Evolutionary conservation across 2,329 filamentous ascomycete genomes (phyloP), one percentile per base, ranked within the genome.

Genomic region (Calonectria honghensis): DNA sequence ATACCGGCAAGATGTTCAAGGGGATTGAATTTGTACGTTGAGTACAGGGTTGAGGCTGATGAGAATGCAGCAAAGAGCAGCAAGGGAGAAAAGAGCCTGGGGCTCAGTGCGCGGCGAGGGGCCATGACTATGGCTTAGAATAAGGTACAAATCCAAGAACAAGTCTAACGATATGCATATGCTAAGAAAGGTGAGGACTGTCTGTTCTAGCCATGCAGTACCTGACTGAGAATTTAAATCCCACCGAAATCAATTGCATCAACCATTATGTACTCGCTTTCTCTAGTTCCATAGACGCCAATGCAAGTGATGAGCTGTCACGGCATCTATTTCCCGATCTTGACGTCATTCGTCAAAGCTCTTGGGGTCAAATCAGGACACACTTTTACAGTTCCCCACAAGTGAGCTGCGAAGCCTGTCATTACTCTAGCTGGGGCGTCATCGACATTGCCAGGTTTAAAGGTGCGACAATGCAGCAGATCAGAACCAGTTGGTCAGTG

Each of bases 1-100:
- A 91, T 89, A n/a, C 90, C 90, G 0, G 87, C 87, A 13, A 91
- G 85, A 69, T 91, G 90, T 32, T 90, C 83, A 3, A 91, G 84
- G 0, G 90, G 88, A 68, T 90, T 88, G 81, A 91, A 91, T 68
- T 81, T 82, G 76, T 90, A 90, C 2, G 83, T 84, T 0, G 87
- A 88, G 77, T 88, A 88, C 54, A 88, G 82, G 0, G 82, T 71
- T 10, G 75, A 68, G 16, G 66, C 66, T n/a, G 66, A 57, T 13
- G 66, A 45, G 4, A 11, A 18, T 18, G 51, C 50, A 20, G 31
- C 39, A n/a, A 45, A 35, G 3, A 39, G 37, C 14, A 57, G 27
- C n/a, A 68, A 24, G 7, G 29, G 39, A 5, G 41, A 51, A 13
- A 65, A 27, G 66, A 68, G 51, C 51, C 24, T 11, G 7, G 32